phyloP scores from a whole-genome alignment of 2,329 filamentous ascomycete genomes.

The Stachybotrys echinatus region DNA sequence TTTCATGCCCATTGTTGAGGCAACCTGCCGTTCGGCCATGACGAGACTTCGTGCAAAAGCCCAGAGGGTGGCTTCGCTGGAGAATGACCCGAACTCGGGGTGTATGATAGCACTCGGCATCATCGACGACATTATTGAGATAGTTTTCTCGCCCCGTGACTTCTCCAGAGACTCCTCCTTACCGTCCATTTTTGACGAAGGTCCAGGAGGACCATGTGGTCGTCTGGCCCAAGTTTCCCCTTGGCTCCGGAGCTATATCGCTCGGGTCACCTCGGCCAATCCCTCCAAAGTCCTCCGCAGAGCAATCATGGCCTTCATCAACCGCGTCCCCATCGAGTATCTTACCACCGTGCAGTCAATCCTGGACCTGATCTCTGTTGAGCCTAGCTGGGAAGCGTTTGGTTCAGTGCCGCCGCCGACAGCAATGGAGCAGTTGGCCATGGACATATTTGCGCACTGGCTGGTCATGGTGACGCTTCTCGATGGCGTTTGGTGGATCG shows the following conservation, averaged over 20 bases:
- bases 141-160: not conserved
- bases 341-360: constrained; percentile 27
- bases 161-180: constrained; percentile 7
- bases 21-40: constrained; percentile 5
- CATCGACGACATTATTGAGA: not conserved
- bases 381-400: not conserved
- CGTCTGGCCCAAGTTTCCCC: constrained; percentile 18
- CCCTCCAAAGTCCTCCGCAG: constrained; percentile 25
- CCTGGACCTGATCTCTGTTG: constrained; percentile 13
- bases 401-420: not conserved
- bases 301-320: constrained; percentile 33
- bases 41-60: constrained; percentile 2
- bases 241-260: constrained; percentile 29
- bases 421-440: constrained; percentile 16
- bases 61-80: not conserved
- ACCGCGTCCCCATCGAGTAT: constrained; percentile 26
- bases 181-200: too few relatives aligned
- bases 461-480: constrained; percentile 29
- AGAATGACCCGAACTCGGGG: not conserved
- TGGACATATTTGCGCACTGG: constrained; percentile 34
- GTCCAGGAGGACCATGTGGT: too few relatives aligned
- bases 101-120: not conserved
- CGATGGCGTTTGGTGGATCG: constrained; percentile 35
- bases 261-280: constrained; percentile 22
- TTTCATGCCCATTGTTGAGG: constrained; percentile 3